Evolutionary conservation across 495 filamentous ascomycete species (phyloP).

Genomic region (Pseudoneurospora amorphoporcata): DNA sequence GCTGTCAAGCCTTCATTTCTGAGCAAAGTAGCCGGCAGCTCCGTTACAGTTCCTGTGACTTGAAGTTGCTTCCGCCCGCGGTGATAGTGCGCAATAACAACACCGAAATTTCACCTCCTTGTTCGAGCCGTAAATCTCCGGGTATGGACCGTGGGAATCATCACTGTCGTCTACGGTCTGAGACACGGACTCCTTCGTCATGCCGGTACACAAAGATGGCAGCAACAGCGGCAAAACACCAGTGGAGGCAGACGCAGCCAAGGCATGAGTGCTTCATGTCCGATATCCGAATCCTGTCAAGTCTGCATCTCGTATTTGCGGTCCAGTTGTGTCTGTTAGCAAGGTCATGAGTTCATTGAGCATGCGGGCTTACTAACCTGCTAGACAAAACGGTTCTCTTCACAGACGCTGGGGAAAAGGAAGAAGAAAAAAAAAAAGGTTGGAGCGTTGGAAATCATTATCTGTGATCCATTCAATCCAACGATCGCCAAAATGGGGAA

Average conservation of each 20-base stretch:
- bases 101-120: background rate
- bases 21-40: background rate
- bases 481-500: conserved; percentile 7
- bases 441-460: background rate
- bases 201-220: background rate
- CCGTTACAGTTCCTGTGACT: background rate
- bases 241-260: background rate
- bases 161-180: background rate
- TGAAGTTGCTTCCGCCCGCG: background rate
- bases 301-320: background rate
- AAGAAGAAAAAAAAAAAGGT: background rate
- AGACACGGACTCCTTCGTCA: background rate
- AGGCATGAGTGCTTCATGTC: background rate
- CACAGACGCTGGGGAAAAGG: background rate
- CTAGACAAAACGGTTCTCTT: background rate
- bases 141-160: background rate
- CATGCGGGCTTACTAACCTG: conserved; percentile 10
- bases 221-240: background rate
- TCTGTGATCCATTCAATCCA: background rate
- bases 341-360: conserved; percentile 8
- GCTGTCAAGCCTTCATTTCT: background rate
- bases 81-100: background rate
- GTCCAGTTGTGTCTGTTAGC: conserved; percentile 4
- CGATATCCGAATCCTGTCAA: background rate
- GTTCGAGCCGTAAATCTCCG: background rate